Evolutionary conservation across 495 filamentous ascomycete species (phyloP), one percentile per base, ranked within the genome.

Genomic region (Glutinoglossum americanum): DNA sequence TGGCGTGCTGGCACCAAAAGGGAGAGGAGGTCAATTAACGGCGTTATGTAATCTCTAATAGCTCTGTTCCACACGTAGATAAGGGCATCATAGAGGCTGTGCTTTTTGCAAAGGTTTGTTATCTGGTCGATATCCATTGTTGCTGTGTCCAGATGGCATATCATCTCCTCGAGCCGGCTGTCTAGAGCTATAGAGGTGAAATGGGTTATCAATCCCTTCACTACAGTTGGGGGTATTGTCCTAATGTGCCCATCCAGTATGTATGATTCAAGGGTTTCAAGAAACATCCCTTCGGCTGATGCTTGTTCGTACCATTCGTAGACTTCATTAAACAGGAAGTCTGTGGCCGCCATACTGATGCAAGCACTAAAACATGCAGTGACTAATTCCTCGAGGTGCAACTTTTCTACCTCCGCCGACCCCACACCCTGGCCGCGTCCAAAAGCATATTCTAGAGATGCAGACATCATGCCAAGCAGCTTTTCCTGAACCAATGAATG

Each of bases 51-150:
- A 69, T 98, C 92, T 61, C 71, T 72, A 27, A 98, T 69, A 35
- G 85, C 88, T 66, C 86, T 83, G 55, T 92, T 96, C 90, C 92
- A 98, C 58, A 97, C 85, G 67, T 97, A 97, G 54, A 95, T 85
- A 62, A 94, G 79, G 11, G 93, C 92, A 71, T 98, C 93, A 63
- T 94, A 97, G 6, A 98, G 79, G 55, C 83, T 77, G 63, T 96
- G 80, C 60, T 87, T 81, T 63, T 89, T 92, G 74, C 93, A 98
- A 3, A 98, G 76, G 17, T 77, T 79, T 0, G 88, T 94, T 51
- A 90, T 80, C 66, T 96, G 89, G 63, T 98, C 89, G 64, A 97
- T 83, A 63, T 98, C 92, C 69, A 97, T 82, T 3, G 87, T 95
- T 9, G 77, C 71, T 0, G 92, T 90, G 63, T 94, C 85, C 69